Evolutionary conservation across 805 yeast species (phyloP), one percentile per base, ranked within the genome.

Genomic region (Torulaspora quercuum): DNA sequence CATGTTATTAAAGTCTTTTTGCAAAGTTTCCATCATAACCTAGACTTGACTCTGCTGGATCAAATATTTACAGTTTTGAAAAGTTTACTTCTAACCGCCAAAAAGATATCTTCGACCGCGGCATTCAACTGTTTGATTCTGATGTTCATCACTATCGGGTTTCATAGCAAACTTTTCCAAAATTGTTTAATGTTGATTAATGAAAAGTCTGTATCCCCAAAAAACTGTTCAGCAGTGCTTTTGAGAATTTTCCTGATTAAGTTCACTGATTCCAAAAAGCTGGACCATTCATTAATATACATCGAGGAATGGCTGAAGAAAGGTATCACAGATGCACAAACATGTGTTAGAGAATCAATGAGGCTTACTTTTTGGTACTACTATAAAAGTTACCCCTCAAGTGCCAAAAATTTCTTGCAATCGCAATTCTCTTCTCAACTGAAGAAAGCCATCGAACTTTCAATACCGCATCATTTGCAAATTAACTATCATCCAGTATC

Each of bases 311-410:
- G 78, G 44, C 52, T 86, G 1, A 42, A 63, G 3, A 79, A 75
- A 48, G 80, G 90, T 13, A 64, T 92, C 1, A 55, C 75, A 1
- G 97, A 89, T 57, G 85, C 95, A 0, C 82, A 82, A 41, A 86
- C 89, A 0, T 65, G 74, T 0, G 96, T 85, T 0, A 71, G 97
- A 46, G 94, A 79, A 49, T 65, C 76, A 0, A 83, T 81, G 66
- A 73, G 95, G 55, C 65, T 68, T 3, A 69, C 87, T 0, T 90
- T 72, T 51, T 89, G 96, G 96, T 65, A 73, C 9, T 72, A 76
- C 37, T 71, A 70, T 47, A 67, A 65, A 13, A 52, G 70, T 5
- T 82, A 76, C 61, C 82, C 85, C 0, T 51, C 59, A 0, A 62
- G 66, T 9, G 82, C 79, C 0, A 74, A 70, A 10, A 46, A 44